Base-by-base conservation (phyloP, 495 filamentous ascomycete species). In the Podospora comata region DNA sequence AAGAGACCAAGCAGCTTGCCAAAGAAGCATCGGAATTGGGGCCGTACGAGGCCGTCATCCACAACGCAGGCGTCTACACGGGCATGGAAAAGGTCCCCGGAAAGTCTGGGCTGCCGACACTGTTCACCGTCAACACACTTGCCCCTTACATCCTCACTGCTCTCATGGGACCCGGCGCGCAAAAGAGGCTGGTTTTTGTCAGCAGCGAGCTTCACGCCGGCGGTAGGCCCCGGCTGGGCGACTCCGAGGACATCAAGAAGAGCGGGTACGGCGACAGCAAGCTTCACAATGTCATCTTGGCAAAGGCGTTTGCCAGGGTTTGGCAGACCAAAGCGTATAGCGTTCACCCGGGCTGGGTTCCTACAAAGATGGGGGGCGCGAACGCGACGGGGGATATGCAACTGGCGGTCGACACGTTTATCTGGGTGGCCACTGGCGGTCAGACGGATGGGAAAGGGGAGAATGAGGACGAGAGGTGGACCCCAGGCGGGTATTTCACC, bases 271-370 rank as follows among this genome's bases (percentile, higher is more conserved):
- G 78, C 32, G 81, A 87, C 65, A 83, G 77, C 67, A 88, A 88
- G 67, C 72, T 88, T 48, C 82, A 86, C 65, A 79, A 85, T 70
- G 75, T 84, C 19, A 79, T 88, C 78, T 76, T 88, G 9, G 81
- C 84, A 5, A 85, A 85, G 66, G 82, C 81, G 11, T 85, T 88
- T 69, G 80, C 85, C 1, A 72, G 83, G 4, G 75, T 78, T 2
- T 85, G 84, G 79, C 6, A n/a, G 23, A 77, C 85, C 7, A 68
- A 79, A 48, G 79, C 79, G 19, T 81, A 84, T 27, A 79, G 81
- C 7, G 79, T 85, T 61, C 80, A 85, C 72, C 87, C 87, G 11
- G 86, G 87, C 2, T 89, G 87, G 86, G 85, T 89, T 58, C 72
- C 82, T 57, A 88, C 85, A 0, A 88, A 86, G 77, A 86, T 87